Evolutionary conservation across 2,329 filamentous ascomycete genomes (phyloP).

Genomic region (Chaetomium olivaceum): DNA sequence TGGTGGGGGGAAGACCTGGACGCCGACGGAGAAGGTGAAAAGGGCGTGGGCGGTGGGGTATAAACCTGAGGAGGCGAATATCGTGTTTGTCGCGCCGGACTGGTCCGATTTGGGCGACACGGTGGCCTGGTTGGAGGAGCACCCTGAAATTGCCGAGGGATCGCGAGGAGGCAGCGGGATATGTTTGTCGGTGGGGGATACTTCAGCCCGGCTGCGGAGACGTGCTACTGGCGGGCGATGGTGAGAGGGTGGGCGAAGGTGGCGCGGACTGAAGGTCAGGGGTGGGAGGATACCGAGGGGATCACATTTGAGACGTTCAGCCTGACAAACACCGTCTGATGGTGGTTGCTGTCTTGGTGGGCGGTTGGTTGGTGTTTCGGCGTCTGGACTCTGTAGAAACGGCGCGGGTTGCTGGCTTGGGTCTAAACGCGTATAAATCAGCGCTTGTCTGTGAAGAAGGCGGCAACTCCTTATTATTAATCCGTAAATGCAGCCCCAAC

Average conservation of each 20-base stretch:
- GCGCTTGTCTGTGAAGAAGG: background rate
- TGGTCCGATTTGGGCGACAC: slow-evolving; percentile 53
- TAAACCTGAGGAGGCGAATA: slow-evolving; percentile 43
- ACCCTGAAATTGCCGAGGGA: slow-evolving; percentile 47
- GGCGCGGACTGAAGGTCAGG: slow-evolving; percentile 40
- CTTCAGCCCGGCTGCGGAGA: slow-evolving; percentile 52
- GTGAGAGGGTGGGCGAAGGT: slow-evolving; percentile 50
- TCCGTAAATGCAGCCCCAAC: background rate
- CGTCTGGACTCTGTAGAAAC: background rate
- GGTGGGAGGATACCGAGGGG: slow-evolving; percentile 39
- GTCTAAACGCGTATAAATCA: background rate
- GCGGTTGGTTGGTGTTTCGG: background rate
- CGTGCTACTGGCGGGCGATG: slow-evolving; percentile 55
- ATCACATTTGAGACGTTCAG: slow-evolving; percentile 46
- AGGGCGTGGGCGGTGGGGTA: slow-evolving; percentile 45
- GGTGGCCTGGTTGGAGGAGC: slow-evolving; percentile 47
- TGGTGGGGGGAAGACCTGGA: slow-evolving; percentile 24
- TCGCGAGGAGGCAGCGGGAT: slow-evolving; percentile 50
- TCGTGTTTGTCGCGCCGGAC: slow-evolving; percentile 53
- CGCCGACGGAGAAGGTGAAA: slow-evolving; percentile 29
- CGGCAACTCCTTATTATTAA: background rate
- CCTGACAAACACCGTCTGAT: slow-evolving; percentile 30
- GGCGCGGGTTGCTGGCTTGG: background rate
- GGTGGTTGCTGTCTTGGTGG: slow-evolving; percentile 17
- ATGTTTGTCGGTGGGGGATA: slow-evolving; percentile 47